A percentile compares a stretch with the other conserved stretches of the same genome.
Evolutionary conservation across 2,329 filamentous ascomycete species (phyloP).

Genomic region (Tetracladium maxilliforme): DNA sequence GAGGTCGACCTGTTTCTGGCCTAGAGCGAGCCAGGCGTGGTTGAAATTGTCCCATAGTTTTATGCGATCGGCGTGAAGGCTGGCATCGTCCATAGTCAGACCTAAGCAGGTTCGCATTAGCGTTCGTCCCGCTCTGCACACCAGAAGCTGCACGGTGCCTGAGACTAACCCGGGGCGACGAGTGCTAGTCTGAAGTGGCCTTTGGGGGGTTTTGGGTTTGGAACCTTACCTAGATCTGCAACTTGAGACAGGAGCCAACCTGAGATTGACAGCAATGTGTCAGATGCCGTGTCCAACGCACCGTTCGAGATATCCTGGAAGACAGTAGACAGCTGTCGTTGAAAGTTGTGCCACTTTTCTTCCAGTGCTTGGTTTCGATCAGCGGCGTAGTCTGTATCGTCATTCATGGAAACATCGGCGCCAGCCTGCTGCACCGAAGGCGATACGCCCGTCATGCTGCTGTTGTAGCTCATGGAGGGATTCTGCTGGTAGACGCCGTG

Average conservation of each 20-base stretch:
- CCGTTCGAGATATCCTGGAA: constrained; percentile 48
- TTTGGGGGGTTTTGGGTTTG: no score
- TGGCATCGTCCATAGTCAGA: constrained; percentile 69
- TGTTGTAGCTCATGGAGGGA: constrained; percentile 31
- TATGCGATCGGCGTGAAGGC: constrained; percentile 60
- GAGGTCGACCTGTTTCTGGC: constrained; percentile 73
- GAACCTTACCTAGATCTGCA: constrained; percentile 46
- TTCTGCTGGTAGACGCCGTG: constrained; percentile 52
- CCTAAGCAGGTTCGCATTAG: constrained; percentile 51
- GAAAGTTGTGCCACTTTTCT: constrained; percentile 54
- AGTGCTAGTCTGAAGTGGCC: constrained; percentile 10
- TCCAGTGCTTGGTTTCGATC: constrained; percentile 35
- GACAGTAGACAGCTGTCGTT: constrained; percentile 42
- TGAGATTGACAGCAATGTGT: constrained; percentile 43
- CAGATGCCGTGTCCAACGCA: constrained; percentile 41
- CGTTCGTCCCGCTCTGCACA: constrained; percentile 19
- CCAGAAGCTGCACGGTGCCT: constrained; percentile 2
- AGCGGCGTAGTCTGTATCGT: constrained; percentile 44
- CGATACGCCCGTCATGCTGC: constrained; percentile 26
- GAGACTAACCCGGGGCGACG: constrained; percentile 11
- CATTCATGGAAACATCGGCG: constrained; percentile 28
- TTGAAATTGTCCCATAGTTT: constrained; percentile 93
- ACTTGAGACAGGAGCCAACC: constrained; percentile 53
- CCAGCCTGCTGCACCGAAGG: no score
- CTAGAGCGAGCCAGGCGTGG: constrained; percentile 71